Conservation (phyloP, 2,329 filamentous ascomycete species). For the Stagonosporopsis chrysanthemi region DNA sequence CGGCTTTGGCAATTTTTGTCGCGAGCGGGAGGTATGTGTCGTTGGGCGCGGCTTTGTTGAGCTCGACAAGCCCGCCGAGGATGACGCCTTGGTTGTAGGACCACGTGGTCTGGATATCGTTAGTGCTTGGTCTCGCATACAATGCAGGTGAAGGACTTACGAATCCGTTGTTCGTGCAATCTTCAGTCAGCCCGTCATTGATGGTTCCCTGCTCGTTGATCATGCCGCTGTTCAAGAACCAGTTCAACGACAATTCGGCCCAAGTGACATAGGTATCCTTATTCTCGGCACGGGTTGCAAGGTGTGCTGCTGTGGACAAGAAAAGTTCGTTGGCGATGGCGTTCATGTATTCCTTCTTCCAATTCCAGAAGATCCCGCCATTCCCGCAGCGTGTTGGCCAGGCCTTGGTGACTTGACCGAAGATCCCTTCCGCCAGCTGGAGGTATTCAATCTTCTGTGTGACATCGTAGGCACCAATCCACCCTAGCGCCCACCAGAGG, state of each 20-base stretch:
- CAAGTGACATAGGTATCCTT: constrained; percentile 53
- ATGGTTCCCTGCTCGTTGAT: constrained; percentile 58
- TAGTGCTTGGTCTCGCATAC: background rate
- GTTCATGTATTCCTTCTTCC: constrained; percentile 56
- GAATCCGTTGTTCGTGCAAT: constrained; percentile 61
- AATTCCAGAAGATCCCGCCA: constrained; percentile 60
- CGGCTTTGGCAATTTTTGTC: constrained; percentile 49
- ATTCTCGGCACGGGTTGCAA: constrained; percentile 59
- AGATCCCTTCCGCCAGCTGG: constrained; percentile 58
- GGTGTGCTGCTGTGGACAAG: constrained; percentile 61
- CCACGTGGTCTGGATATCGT: constrained; percentile 48
- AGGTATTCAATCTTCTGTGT: constrained; percentile 57
- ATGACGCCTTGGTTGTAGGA: constrained; percentile 70
- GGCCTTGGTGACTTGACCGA: constrained; percentile 53
- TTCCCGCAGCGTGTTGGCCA: constrained; percentile 53
- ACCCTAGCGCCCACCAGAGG: constrained; percentile 60
- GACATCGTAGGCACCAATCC: constrained; percentile 64
- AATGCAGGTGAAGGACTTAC: constrained; percentile 16
- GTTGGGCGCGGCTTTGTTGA: constrained; percentile 53
- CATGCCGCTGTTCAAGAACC: constrained; percentile 59
- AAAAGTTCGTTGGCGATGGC: constrained; percentile 67
- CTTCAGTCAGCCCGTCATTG: constrained; percentile 61
- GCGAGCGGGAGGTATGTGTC: constrained; percentile 47
- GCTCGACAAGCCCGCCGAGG: constrained; percentile 64
- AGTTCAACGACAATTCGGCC: constrained; percentile 59